Percentiles rank a stretch among this genome's conserved stretches.
These are phyloP conservation scores for Lactarius deliciosus DNA, from an alignment of 768 basidiomycete species.

Conservation along the genomic window DNA sequence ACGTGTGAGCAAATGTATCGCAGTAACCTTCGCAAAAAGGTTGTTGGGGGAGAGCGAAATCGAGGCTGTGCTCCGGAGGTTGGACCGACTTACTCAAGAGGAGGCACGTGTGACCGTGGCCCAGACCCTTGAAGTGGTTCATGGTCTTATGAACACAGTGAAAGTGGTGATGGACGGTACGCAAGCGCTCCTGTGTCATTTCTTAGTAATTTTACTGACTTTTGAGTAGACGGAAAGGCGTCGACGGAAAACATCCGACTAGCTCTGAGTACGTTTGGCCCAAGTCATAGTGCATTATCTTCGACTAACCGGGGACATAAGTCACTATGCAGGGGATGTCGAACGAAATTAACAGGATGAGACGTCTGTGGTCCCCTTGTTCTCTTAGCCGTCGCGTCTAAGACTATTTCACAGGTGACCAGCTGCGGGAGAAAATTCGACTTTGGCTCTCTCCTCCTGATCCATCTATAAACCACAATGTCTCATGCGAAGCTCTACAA, in stretches of 20 bases:
- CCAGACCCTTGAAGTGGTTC: constrained; percentile 12
- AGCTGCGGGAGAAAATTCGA: not conserved
- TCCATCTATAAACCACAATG: not conserved
- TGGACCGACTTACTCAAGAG: constrained; percentile 20
- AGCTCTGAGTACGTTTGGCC: not conserved
- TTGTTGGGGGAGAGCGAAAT: constrained; percentile 11
- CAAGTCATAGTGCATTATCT: not conserved
- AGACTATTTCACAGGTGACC: not conserved
- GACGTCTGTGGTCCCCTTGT: not conserved
- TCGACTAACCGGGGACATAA: not conserved
- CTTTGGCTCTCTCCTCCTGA: constrained; percentile 1
- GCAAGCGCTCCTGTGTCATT: not conserved
- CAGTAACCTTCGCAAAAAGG: constrained; percentile 10
- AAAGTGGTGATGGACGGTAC: constrained; percentile 17
- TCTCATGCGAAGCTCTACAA: not conserved
- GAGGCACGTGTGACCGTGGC: constrained; percentile 10
- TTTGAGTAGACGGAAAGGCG: not conserved
- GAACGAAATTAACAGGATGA: constrained; percentile 5
- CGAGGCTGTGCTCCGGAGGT: constrained; percentile 1
- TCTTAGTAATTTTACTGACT: not conserved
- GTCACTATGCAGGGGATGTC: constrained; percentile 12
- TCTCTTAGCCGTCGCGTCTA: not conserved
- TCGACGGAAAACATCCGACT: not conserved
- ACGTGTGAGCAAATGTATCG: not conserved
- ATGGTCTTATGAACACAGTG: constrained; percentile 16